These are phyloP conservation scores for Jamesozyma spencerorum DNA, from an alignment of 805 yeast genomes.

Conservation along the genomic window DNA sequence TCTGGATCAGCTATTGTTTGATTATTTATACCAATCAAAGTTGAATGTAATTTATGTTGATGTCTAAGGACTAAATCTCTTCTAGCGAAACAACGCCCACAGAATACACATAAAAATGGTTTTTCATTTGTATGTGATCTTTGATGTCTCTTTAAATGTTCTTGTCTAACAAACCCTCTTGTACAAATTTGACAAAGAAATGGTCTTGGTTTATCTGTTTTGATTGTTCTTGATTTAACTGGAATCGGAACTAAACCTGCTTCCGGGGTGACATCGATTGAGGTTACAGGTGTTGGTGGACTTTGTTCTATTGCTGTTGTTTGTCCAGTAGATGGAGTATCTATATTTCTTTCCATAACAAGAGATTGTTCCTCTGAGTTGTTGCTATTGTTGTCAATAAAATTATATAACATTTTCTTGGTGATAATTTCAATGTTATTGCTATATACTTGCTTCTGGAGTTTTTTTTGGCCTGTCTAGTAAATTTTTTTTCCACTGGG, in stretches of 20 bases:
- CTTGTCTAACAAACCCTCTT: slow-evolving; percentile 88
- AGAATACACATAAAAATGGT: slow-evolving; percentile 92
- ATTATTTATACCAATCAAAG: slow-evolving; percentile 29
- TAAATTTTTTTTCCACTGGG: too few species aligned
- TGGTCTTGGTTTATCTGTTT: slow-evolving; percentile 89
- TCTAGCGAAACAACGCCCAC: slow-evolving; percentile 91
- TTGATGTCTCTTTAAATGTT: slow-evolving; percentile 89
- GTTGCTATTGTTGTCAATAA: too few species aligned
- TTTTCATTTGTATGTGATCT: slow-evolving; percentile 93
- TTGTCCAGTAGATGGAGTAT: not conserved
- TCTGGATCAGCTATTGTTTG: not conserved
- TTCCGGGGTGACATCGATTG: not conserved
- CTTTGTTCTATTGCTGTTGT: not conserved
- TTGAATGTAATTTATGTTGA: slow-evolving; percentile 81
- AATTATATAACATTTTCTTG: too few species aligned
- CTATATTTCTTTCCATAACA: too few species aligned
- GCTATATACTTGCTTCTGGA: too few species aligned
- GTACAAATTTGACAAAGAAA: slow-evolving; percentile 85
- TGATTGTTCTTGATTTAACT: slow-evolving; percentile 68
- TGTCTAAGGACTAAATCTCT: slow-evolving; percentile 81
- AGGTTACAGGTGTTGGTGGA: slow-evolving; percentile 1
- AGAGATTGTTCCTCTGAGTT: not conserved
- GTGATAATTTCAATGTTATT: too few species aligned
- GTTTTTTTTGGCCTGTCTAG: too few species aligned
- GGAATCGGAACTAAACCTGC: slow-evolving; percentile 53